These are phyloP conservation scores for Cucumis sativus DNA, from an alignment of 306 rosid genomes.

Conservation along the genomic window DNA sequence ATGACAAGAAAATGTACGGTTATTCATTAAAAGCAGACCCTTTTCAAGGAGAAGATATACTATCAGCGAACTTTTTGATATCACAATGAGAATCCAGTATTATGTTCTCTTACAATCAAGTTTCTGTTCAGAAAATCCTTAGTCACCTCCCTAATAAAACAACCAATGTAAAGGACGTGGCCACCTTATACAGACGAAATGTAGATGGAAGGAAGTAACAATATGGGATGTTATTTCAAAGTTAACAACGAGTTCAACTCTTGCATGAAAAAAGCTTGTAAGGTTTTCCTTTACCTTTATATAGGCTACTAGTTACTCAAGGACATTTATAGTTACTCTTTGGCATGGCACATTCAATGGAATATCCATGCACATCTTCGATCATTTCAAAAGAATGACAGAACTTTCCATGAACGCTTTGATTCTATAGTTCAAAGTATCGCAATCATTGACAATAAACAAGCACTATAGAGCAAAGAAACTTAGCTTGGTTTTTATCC, in stretches of 20 bases:
- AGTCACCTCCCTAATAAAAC: background rate
- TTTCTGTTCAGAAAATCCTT: background rate
- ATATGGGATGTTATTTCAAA: background rate
- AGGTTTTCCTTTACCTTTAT: background rate
- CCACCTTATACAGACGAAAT: background rate
- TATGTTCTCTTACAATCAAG: background rate
- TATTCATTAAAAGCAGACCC: too few species aligned
- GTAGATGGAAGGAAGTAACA: background rate
- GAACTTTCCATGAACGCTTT: background rate
- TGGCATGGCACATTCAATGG: background rate
- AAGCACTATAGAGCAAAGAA: background rate
- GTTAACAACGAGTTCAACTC: background rate
- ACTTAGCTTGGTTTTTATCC: background rate
- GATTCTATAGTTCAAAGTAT: too few species aligned
- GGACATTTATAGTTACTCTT: background rate
- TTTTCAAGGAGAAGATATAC: too few species aligned
- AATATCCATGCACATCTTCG: background rate
- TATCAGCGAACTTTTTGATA: background rate
- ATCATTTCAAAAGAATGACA: background rate
- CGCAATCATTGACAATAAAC: background rate
- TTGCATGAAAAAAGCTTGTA: background rate
- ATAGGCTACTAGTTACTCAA: background rate
- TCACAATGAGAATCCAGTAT: background rate
- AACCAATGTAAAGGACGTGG: background rate
- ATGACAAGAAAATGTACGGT: too few species aligned